Evolutionary conservation across 768 basidiomycete genomes (phyloP), one percentile per base, ranked within the genome.

Genomic region (Leccinum olivaceopallidum): DNA sequence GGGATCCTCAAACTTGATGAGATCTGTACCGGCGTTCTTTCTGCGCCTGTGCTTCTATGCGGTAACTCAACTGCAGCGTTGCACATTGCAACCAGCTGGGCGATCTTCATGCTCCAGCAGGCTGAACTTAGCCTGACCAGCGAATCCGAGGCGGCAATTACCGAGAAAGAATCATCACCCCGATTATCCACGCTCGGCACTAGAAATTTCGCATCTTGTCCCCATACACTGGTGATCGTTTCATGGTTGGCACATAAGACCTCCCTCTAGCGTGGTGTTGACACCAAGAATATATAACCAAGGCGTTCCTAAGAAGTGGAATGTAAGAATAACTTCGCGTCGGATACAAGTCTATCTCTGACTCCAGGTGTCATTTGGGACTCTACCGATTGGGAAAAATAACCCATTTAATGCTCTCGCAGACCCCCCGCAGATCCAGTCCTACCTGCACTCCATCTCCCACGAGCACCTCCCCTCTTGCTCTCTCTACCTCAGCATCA

Each of bases 371-470:
- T 34, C 20, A 28, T 37, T 26, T 4, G 5, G 6, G 32, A 44
- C 13, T 6, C 82, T 54, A 71, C 18, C 78, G 76, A 63, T 77
- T 79, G 60, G 81, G 76, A 66, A 81, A 85, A 18, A 84, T 14
- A 12, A 81, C 61, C 85, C 84, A 86, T 61, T 73, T 75, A 22
- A 83, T 49, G 32, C 77, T 76, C 65, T 85, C 80, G 56, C 78
- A 83, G 22, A 82, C 18, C 22, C 65, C 70, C 1, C 60, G 55
- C 9, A 76, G 20, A 36, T 65, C 65, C 36, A 66, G 26, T 16
- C 62, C 55, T 26, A 58, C 56, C 34, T 26, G 58, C 34, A 64
- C 64, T 28, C 58, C 65, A n/a, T 69, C 63, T 51, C 59, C 67
- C 30, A 8, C 57, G 60, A 67, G 42, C 53, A 58, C 48, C 16